phyloP scores from a whole-genome alignment of 2,329 filamentous ascomycete species.

The Huntiella savannae region DNA sequence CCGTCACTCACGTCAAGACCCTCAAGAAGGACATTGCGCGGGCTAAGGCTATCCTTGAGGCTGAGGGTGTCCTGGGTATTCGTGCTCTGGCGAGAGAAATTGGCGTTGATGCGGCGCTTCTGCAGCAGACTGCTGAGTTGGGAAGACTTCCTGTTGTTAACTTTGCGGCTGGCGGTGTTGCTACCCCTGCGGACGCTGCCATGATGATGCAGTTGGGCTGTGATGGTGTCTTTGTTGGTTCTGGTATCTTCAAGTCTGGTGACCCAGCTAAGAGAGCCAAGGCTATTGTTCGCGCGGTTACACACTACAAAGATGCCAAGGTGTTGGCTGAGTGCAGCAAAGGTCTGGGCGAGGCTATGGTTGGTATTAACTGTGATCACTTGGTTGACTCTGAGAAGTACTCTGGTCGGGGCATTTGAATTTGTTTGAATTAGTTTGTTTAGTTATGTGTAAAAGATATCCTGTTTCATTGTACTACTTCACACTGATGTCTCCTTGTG shows the following conservation, averaged over 20 bases:
- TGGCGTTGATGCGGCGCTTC: conserved; percentile 55
- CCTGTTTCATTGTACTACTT: background rate
- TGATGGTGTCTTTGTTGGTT: conserved; percentile 93
- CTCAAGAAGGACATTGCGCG: conserved; percentile 66
- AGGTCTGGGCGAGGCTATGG: conserved; percentile 93
- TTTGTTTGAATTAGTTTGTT: background rate
- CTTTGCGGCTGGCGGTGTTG: conserved; percentile 96
- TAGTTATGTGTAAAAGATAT: background rate
- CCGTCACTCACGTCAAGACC: conserved; percentile 86
- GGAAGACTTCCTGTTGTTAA: conserved; percentile 88
- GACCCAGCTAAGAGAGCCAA: conserved; percentile 76
- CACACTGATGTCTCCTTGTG: background rate
- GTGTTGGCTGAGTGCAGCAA: conserved; percentile 73
- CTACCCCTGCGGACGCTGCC: conserved; percentile 91
- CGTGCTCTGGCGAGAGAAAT: conserved; percentile 66
- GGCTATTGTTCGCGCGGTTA: conserved; percentile 87
- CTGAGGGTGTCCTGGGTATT: conserved; percentile 31
- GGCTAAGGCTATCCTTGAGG: conserved; percentile 54
- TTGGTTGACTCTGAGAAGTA: conserved; percentile 69
- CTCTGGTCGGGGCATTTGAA: conserved; percentile 67
- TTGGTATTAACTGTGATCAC: conserved; percentile 70
- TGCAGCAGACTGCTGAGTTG: conserved; percentile 72
- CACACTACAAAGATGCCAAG: conserved; percentile 72
- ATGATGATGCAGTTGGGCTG: conserved; percentile 98
- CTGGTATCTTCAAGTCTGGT: conserved; percentile 92